Percentiles rank a stretch among this genome's conserved stretches.
Conservation (phyloP, 495 filamentous ascomycete species). For the Aspergillus avenaceus region DNA sequence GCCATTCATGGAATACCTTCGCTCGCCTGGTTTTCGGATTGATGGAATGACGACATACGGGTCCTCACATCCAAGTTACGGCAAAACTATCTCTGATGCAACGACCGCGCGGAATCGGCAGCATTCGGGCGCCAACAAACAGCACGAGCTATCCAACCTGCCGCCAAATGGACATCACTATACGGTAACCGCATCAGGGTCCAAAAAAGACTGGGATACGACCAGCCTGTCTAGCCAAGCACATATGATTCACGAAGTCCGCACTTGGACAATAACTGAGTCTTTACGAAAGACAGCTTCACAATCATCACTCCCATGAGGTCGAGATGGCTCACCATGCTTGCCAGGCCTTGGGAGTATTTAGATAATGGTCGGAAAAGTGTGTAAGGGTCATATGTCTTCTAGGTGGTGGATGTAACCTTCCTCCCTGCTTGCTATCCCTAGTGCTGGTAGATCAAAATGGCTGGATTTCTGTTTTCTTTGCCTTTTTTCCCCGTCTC, state of each 20-base stretch:
- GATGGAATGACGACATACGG: constrained; percentile 24
- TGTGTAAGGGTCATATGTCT: no score
- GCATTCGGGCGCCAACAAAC: constrained; percentile 4
- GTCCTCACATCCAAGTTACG: constrained; percentile 16
- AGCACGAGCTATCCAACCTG: constrained; percentile 15
- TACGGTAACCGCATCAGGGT: constrained; percentile 9
- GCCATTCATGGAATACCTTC: constrained; percentile 41
- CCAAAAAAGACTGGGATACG: constrained; percentile 17
- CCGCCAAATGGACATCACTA: constrained; percentile 8
- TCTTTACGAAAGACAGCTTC: no score
- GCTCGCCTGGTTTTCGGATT: constrained; percentile 37
- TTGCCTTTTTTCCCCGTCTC: no score
- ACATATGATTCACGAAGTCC: constrained; percentile 27
- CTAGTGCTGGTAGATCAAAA: no score
- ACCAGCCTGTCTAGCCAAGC: constrained; percentile 27
- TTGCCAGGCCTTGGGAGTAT: no score
- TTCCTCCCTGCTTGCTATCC: no score
- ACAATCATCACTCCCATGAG: no score
- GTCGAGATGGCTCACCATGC: no score
- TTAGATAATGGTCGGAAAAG: no score
- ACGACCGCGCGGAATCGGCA: constrained; percentile 1
- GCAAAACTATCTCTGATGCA: neutral
- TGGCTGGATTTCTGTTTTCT: no score
- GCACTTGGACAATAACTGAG: constrained; percentile 22
- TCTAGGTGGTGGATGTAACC: no score